Percentiles rank a stretch among this genome's conserved stretches.
Evolutionary conservation across 2,329 filamentous ascomycete genomes (phyloP).

Genomic region (Fusarium foetens): DNA sequence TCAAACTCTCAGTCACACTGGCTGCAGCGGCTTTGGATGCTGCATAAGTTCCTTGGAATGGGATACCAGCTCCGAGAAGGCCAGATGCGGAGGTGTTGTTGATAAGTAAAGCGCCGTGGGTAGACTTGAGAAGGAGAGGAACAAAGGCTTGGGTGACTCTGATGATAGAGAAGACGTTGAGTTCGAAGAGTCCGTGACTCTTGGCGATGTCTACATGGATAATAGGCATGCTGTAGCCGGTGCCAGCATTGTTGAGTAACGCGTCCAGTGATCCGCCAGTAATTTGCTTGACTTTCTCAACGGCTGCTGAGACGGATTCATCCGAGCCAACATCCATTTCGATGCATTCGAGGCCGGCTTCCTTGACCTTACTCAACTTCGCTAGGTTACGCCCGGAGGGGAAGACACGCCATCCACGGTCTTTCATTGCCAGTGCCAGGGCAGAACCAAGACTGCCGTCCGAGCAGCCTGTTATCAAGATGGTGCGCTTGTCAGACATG

Average conservation of each 20-base stretch:
- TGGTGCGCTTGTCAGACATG: slow-evolving; percentile 31
- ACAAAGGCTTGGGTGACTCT: slow-evolving; percentile 38
- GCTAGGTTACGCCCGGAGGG: slow-evolving; percentile 45
- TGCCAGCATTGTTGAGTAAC: slow-evolving; percentile 47
- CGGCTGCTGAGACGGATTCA: slow-evolving; percentile 36
- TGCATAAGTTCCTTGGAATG: slow-evolving; percentile 44
- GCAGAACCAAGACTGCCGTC: slow-evolving; percentile 48
- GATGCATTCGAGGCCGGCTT: slow-evolving; percentile 33
- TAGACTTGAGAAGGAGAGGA: slow-evolving; percentile 36
- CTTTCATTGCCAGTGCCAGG: slow-evolving; percentile 46
- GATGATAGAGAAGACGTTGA: slow-evolving; percentile 44
- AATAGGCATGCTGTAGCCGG: slow-evolving; percentile 40
- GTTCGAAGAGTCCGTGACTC: slow-evolving; percentile 35
- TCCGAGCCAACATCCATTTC: slow-evolving; percentile 41
- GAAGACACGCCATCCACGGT: slow-evolving; percentile 44
- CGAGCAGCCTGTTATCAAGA: slow-evolving; percentile 51
- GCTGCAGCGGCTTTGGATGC: slow-evolving; percentile 43
- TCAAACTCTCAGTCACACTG: slow-evolving; percentile 40
- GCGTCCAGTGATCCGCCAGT: slow-evolving; percentile 44
- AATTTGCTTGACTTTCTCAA: slow-evolving; percentile 19
- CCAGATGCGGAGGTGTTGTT: slow-evolving; percentile 35
- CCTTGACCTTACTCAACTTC: slow-evolving; percentile 35
- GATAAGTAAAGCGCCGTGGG: slow-evolving; percentile 15
- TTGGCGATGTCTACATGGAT: slow-evolving; percentile 35
- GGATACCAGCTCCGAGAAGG: slow-evolving; percentile 7